Evolutionary conservation across 768 basidiomycete species (phyloP).

Genomic region (Termitomyces sp.): DNA sequence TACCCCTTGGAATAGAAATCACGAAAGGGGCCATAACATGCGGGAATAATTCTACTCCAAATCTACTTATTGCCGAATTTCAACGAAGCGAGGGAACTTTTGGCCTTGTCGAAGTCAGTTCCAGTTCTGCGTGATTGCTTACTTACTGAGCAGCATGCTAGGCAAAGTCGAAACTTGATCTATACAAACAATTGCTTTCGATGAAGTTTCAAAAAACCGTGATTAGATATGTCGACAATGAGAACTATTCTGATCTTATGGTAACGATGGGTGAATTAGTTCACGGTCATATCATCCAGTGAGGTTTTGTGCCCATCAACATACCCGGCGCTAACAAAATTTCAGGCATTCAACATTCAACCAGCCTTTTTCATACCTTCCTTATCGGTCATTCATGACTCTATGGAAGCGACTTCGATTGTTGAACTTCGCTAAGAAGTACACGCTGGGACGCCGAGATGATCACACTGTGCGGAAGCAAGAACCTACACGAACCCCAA

Average conservation of each 20-base stretch:
- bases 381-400: conserved; percentile 36
- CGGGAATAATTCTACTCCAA: conserved; percentile 84
- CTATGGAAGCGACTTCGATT: conserved; percentile 52
- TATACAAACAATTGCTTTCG: conserved; percentile 75
- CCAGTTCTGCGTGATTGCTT: not conserved
- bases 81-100: conserved; percentile 72
- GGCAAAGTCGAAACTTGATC: conserved; percentile 78
- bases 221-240: conserved; percentile 68
- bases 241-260: conserved; percentile 67
- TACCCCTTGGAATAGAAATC: conserved; percentile 80
- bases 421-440: conserved; percentile 31
- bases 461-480: conserved; percentile 20
- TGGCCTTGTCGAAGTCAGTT: conserved; percentile 66
- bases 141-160: conserved; percentile 20
- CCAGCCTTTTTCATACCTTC: conserved; percentile 26
- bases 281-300: conserved; percentile 50
- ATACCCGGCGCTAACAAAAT: not conserved
- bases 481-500: conserved; percentile 9
- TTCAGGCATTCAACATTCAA: conserved; percentile 25
- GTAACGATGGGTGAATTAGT: conserved; percentile 56
- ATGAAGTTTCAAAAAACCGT: conserved; percentile 64
- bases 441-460: conserved; percentile 25
- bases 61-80: conserved; percentile 78
- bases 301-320: conserved; percentile 11
- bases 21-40: conserved; percentile 75